phyloP scores from a whole-genome alignment of 192 early-diverging fungal genomes.

The Jimgerdemannia flammicorona region DNA sequence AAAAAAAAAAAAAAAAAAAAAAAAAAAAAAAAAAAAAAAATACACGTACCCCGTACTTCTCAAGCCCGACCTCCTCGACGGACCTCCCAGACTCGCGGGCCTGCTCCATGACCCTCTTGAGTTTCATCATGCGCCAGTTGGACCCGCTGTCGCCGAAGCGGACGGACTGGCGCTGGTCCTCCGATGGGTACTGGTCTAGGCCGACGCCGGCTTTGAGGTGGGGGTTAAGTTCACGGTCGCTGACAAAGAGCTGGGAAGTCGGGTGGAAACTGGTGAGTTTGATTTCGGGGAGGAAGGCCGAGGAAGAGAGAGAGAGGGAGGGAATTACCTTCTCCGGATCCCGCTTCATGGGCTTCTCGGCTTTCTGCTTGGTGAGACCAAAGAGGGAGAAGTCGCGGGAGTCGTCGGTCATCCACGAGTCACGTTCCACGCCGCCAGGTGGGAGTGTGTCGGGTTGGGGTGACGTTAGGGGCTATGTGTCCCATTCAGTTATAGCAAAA shows the following conservation, averaged over 20 bases:
- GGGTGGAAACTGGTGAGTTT: neutral
- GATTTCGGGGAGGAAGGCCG: neutral
- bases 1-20: no score
- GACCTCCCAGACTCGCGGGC: conserved; percentile 61
- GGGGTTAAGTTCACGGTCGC: conserved; percentile 37
- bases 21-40: neutral
- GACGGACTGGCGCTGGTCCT: conserved; percentile 32
- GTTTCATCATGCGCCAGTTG: conserved; percentile 79
- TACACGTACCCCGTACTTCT: conserved; percentile 65
- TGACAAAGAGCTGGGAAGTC: conserved; percentile 27
- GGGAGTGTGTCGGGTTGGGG: neutral
- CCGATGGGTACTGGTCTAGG: conserved; percentile 31
- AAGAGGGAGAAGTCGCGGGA: conserved; percentile 36
- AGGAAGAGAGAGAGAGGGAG: neutral
- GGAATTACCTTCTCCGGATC: conserved; percentile 36
- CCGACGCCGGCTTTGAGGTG: conserved; percentile 35
- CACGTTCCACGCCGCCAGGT: conserved; percentile 8
- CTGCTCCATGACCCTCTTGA: conserved; percentile 60
- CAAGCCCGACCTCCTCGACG: conserved; percentile 63
- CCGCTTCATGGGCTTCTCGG: conserved; percentile 32
- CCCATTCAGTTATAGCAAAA: neutral
- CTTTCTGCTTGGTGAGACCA: conserved; percentile 31
- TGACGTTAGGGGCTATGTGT: neutral
- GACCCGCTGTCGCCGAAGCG: conserved; percentile 51
- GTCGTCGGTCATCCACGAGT: conserved; percentile 34